A percentile compares a stretch with the other conserved stretches of the same genome.
Evolutionary conservation across 108 stramenopile genomes (phyloP).

Genomic region (Fragilariopsis cylindrus): DNA sequence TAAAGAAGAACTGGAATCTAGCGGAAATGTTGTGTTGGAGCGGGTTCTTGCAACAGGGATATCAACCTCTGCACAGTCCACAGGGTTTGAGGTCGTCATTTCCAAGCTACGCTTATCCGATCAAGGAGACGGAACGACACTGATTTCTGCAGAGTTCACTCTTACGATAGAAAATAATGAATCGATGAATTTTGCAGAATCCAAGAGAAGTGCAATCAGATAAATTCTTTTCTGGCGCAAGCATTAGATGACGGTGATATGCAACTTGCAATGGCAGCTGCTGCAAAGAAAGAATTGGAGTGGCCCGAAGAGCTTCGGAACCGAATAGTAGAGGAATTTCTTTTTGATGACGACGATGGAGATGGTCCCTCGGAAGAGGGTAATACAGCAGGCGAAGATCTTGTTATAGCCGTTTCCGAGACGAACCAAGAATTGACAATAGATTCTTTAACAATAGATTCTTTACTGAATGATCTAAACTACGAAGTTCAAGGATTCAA

Average conservation of each 20-base stretch:
- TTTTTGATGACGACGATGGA: slow-evolving; percentile 74
- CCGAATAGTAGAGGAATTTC: slow-evolving; percentile 77
- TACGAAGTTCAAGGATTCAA: slow-evolving; percentile 11
- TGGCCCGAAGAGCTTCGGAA: slow-evolving; percentile 67
- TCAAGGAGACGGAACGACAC: slow-evolving; percentile 57
- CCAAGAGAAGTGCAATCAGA: slow-evolving; percentile 49
- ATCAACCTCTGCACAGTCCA: slow-evolving; percentile 40
- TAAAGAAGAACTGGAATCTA: slow-evolving; percentile 55
- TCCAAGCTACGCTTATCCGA: slow-evolving; percentile 55
- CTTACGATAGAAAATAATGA: slow-evolving; percentile 37
- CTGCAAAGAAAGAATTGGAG: slow-evolving; percentile 58
- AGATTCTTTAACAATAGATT: slow-evolving; percentile 4
- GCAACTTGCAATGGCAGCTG: slow-evolving; percentile 61
- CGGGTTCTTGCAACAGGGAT: slow-evolving; percentile 60
- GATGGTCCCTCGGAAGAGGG: slow-evolving; percentile 32
- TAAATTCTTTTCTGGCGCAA: slow-evolving; percentile 61
- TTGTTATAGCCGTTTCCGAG: not conserved
- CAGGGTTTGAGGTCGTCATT: slow-evolving; percentile 58
- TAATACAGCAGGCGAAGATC: slow-evolving; percentile 3
- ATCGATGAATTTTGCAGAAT: slow-evolving; percentile 45
- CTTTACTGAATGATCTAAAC: slow-evolving; percentile 12
- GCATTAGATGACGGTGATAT: slow-evolving; percentile 80
- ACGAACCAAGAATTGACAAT: slow-evolving; percentile 10
- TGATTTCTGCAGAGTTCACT: slow-evolving; percentile 55
- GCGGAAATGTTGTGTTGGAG: slow-evolving; percentile 39